These are phyloP conservation scores for Colletotrichum sp. DNA, from an alignment of 2,329 filamentous ascomycete species.

Conservation along the genomic window DNA sequence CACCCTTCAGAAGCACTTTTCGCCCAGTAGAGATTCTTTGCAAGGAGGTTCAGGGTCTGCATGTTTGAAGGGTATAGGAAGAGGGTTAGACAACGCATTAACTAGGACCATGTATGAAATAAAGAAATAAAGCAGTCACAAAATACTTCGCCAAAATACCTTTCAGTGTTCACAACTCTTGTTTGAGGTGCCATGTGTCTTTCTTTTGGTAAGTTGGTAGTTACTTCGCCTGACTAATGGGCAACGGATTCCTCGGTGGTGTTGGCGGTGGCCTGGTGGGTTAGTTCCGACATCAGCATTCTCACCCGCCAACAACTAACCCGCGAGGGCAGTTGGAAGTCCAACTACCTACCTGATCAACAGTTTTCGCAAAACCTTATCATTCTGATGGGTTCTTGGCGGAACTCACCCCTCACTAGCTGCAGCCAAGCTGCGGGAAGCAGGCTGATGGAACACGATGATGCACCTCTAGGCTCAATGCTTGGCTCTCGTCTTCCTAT, in stretches of 20 bases:
- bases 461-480: not conserved
- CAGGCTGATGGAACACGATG: not conserved
- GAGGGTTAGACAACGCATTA: not conserved
- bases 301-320: not conserved
- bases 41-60: not conserved
- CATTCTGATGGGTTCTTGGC: not conserved
- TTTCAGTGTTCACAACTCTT: not conserved
- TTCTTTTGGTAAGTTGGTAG: not conserved
- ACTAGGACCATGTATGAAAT: no score
- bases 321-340: not conserved
- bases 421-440: not conserved
- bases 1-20: constrained; percentile 18
- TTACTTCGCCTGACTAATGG: not conserved
- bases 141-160: not conserved
- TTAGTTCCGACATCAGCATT: not conserved
- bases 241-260: not conserved
- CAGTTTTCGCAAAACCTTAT: not conserved
- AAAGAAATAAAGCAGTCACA: not conserved
- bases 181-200: not conserved
- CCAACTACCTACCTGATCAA: not conserved
- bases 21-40: constrained; percentile 11
- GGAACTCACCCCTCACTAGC: not conserved
- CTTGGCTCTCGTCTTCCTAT: not conserved
- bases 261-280: not conserved
- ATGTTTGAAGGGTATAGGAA: not conserved